phyloP scores from a whole-genome alignment of 139 green algal genomes.

The Yamagishiella unicocca region DNA sequence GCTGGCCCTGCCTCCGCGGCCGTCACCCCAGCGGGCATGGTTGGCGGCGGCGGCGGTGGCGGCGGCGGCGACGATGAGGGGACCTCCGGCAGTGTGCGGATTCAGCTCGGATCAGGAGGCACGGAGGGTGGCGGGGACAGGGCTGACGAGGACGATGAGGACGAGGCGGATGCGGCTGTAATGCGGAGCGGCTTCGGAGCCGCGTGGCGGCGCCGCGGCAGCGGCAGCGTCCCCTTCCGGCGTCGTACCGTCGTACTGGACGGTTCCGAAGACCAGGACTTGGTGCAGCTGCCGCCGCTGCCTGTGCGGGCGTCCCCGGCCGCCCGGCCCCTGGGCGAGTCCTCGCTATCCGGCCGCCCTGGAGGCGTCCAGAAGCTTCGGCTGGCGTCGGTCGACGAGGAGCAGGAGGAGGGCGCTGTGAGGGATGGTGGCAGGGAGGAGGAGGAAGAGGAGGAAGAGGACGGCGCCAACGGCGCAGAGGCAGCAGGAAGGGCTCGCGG shows the following conservation, averaged over 20 bases:
- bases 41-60: not conserved
- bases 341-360: not conserved
- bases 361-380: not conserved
- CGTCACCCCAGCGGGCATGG: too few relatives aligned
- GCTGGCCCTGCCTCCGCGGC: too few relatives aligned
- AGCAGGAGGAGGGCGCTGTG: not conserved
- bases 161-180: not conserved
- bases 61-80: not conserved
- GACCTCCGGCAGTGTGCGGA: too few relatives aligned
- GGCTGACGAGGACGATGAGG: not conserved
- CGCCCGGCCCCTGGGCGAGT: too few relatives aligned
- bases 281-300: conserved; percentile 1
- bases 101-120: not conserved
- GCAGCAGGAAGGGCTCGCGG: too few relatives aligned
- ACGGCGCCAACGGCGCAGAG: not conserved
- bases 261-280: conserved; percentile 17
- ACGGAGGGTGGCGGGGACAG: not conserved
- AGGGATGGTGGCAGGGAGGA: not conserved
- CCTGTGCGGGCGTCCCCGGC: not conserved
- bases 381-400: not conserved
- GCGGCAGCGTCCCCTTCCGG: not conserved
- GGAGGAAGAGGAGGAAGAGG: not conserved
- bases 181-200: conserved; percentile 16
- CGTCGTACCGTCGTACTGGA: conserved; percentile 14
- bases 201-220: not conserved